Conservation (phyloP, 257 asterid genomes). For the Leonotis leonurus region DNA sequence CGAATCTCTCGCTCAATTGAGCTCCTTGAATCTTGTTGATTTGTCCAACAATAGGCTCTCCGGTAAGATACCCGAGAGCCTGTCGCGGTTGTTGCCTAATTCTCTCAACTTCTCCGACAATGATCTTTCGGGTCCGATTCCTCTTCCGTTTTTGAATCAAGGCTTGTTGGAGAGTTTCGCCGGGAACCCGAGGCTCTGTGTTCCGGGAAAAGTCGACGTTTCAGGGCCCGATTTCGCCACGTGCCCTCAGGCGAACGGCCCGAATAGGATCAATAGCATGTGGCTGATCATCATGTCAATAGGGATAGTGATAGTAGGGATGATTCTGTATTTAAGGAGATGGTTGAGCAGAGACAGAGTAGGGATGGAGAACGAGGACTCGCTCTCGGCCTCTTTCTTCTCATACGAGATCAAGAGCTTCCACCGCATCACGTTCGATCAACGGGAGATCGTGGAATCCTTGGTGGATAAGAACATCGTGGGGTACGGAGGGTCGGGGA, state of each 20-base stretch:
- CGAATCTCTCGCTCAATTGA: slow-evolving; percentile 44
- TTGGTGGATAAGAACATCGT: slow-evolving; percentile 82
- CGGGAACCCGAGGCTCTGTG: slow-evolving; percentile 65
- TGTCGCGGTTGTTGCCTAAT: slow-evolving; percentile 50
- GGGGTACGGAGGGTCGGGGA: slow-evolving; percentile 93
- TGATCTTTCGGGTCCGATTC: slow-evolving; percentile 68
- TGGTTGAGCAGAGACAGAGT: slow-evolving; percentile 41
- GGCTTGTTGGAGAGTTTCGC: slow-evolving; percentile 72
- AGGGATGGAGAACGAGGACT: slow-evolving; percentile 39
- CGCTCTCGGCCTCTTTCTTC: slow-evolving; percentile 47
- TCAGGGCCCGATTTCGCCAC: slow-evolving; percentile 25
- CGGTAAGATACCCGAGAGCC: slow-evolving; percentile 58
- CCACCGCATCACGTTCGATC: slow-evolving; percentile 73
- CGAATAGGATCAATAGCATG: slow-evolving; percentile 36
- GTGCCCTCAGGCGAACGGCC: slow-evolving; percentile 35
- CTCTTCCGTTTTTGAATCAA: slow-evolving; percentile 43
- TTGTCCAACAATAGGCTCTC: slow-evolving; percentile 53
- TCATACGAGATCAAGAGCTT: slow-evolving; percentile 74
- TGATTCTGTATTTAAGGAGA: slow-evolving; percentile 41
- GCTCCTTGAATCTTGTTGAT: slow-evolving; percentile 64
- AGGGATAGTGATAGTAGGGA: slow-evolving; percentile 49
- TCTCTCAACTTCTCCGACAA: slow-evolving; percentile 79
- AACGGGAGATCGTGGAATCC: slow-evolving; percentile 61
- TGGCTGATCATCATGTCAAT: slow-evolving; percentile 56
- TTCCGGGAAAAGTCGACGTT: slow-evolving; percentile 28